Conservation (phyloP, 768 basidiomycete genomes). For the Daedalea quercina region DNA sequence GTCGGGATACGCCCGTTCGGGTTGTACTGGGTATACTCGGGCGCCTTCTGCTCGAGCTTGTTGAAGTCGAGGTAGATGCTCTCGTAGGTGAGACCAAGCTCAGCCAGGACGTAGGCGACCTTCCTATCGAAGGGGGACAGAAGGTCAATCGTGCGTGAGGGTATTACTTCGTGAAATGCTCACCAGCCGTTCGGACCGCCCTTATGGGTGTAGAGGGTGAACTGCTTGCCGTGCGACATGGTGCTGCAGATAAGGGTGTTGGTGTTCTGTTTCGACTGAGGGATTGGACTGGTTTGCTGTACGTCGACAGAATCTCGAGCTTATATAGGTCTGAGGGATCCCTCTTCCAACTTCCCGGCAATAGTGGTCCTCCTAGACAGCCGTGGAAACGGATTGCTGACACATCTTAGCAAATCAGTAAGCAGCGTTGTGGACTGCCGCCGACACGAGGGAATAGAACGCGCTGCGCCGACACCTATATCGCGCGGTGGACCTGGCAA, state of each 20-base stretch:
- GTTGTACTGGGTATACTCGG: slow-evolving; percentile 21
- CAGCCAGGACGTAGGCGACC: slow-evolving; percentile 19
- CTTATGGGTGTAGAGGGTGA: slow-evolving; percentile 18
- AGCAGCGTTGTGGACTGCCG: too few relatives aligned
- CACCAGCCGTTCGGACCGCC: slow-evolving; percentile 18
- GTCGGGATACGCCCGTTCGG: slow-evolving; percentile 32
- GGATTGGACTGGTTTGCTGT: too few relatives aligned
- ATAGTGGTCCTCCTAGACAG: too few relatives aligned
- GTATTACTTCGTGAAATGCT: too few relatives aligned
- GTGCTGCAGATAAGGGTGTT: too few relatives aligned
- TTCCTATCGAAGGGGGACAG: slow-evolving; percentile 9
- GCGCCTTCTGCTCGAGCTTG: slow-evolving; percentile 20
- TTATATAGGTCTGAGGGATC: too few relatives aligned
- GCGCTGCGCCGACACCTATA: background rate
- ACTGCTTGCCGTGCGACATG: slow-evolving; percentile 23
- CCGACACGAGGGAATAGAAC: too few relatives aligned
- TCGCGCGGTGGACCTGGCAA: background rate
- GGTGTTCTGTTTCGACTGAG: too few relatives aligned
- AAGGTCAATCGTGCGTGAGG: background rate
- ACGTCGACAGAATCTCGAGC: too few relatives aligned
- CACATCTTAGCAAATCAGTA: too few relatives aligned
- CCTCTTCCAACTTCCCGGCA: too few relatives aligned
- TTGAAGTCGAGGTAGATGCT: slow-evolving; percentile 18
- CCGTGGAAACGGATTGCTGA: too few relatives aligned
- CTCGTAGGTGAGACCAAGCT: slow-evolving; percentile 24